Base-by-base conservation (phyloP, 371 early-diverging fungal genomes). In the Mortierella sp. region DNA sequence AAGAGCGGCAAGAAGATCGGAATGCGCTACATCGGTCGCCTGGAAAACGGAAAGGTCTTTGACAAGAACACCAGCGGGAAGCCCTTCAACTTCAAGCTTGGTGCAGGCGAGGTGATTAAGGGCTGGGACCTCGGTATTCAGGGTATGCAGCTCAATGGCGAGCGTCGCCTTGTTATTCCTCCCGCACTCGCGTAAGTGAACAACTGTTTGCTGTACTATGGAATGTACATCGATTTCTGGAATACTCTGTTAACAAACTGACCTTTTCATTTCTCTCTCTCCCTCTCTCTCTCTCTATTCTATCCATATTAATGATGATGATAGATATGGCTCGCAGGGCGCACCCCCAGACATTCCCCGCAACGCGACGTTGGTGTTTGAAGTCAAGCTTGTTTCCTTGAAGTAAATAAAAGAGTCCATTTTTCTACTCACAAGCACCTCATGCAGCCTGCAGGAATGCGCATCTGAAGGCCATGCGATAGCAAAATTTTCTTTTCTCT, bases 121-220 rank as follows among this genome's bases (percentile, higher is more conserved):
- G 99, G 98, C 45, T 97, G 98, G 98, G 98, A 98, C 84, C 73
- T 92, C 31, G 98, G 98, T 75, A 90, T 98, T 75, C 88, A 87
- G 55, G 98, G 98, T 52, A 98, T 99, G 98, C 93, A 95, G 89
- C 90, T 95, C 73, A 97, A 97, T 74, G 98, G 97, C 76, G 94
- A 96, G 79, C 95, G 98, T 58, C 94, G 95, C 78, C 90, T 99
- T 82, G 96, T 95, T 38, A 98, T 98, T 74, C 98, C 99, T 50
- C 90, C 98, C 55, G 85, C 90, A 34, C 91, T 96, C 75, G 89
- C 84, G 81, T 84, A 80, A 79, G 81, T 77, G 58, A 48, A 60
- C 42, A 38, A 38, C 42, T 44, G 19, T 24, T 21, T 73, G 77
- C 3, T n/a, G 38, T 26, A 16, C 3, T 16, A 50, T 50, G 11